These are phyloP conservation scores for Fusarium sacchari DNA, from an alignment of 2,329 filamentous ascomycete genomes.

Conservation along the genomic window DNA sequence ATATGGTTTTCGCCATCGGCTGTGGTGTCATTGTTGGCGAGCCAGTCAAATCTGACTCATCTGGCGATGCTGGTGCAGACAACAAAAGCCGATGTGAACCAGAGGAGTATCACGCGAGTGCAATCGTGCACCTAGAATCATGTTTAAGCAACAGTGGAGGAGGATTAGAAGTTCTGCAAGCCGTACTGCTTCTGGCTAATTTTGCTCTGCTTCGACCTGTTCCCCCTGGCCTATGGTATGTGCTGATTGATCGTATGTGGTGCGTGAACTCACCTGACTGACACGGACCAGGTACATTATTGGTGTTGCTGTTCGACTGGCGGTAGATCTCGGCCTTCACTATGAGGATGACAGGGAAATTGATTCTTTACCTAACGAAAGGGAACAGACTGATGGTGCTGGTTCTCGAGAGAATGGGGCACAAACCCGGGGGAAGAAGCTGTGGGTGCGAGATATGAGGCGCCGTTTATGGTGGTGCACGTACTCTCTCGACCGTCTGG, in stretches of 20 bases:
- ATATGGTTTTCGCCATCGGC: conserved; percentile 97
- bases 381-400: conserved; percentile 50
- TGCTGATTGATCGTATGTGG: conserved; percentile 16
- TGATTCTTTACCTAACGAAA: conserved; percentile 56
- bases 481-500: conserved; percentile 93
- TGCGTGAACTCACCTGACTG: conserved; percentile 12
- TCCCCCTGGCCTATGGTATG: conserved; percentile 86
- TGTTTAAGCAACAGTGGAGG: conserved; percentile 87
- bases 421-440: conserved; percentile 71
- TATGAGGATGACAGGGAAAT: conserved; percentile 84
- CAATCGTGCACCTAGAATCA: conserved; percentile 89
- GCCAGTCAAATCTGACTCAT: conserved; percentile 60
- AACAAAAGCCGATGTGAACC: conserved; percentile 70
- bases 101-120: conserved; percentile 95
- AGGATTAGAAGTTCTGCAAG: conserved; percentile 91
- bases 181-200: conserved; percentile 88
- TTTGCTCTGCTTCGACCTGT: conserved; percentile 93
- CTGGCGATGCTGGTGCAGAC: conserved; percentile 45
- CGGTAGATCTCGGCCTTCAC: conserved; percentile 90
- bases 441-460: conserved; percentile 88
- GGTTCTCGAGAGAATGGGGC: conserved; percentile 48
- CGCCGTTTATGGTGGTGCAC: conserved; percentile 96
- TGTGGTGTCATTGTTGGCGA: conserved; percentile 88
- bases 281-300: conserved; percentile 77
- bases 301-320: conserved; percentile 88